Evolutionary conservation across 495 filamentous ascomycete species (phyloP).

Genomic region (Neurospora hispaniola): DNA sequence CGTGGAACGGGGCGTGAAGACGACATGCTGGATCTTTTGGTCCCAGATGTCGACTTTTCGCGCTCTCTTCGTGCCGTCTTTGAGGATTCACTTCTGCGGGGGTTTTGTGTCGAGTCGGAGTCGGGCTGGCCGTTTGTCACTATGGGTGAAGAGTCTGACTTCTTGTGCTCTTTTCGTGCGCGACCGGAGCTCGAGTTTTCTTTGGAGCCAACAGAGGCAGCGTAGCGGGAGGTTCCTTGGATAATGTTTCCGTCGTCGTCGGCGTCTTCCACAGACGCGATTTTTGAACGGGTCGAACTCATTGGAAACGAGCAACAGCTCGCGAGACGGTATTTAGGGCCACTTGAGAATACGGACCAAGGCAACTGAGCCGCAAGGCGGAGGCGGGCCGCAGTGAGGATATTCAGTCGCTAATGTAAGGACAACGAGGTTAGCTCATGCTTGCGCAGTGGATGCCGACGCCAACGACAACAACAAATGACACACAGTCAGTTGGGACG

Average conservation of each 20-base stretch:
- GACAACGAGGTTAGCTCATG: background rate
- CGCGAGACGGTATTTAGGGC: conserved; percentile 7
- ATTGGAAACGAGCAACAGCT: conserved; percentile 20
- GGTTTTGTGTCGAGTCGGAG: conserved; percentile 33
- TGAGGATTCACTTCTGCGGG: conserved; percentile 13
- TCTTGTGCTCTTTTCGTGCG: conserved; percentile 25
- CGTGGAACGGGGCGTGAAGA: conserved; percentile 16
- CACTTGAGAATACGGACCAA: conserved; percentile 2
- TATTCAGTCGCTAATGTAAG: conserved; percentile 3
- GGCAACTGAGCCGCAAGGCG: conserved; percentile 20
- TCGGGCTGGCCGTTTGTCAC: conserved; percentile 25
- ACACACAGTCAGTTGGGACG: background rate
- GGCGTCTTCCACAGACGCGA: conserved; percentile 40
- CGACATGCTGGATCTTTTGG: conserved; percentile 20
- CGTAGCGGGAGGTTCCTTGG: conserved; percentile 28
- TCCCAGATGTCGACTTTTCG: conserved; percentile 12
- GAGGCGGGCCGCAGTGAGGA: conserved; percentile 17
- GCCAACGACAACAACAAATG: background rate
- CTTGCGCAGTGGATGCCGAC: background rate
- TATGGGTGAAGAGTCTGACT: conserved; percentile 25
- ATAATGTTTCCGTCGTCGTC: conserved; percentile 34
- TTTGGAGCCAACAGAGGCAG: conserved; percentile 26
- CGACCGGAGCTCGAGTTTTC: conserved; percentile 37
- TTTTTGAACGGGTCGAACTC: conserved; percentile 11
- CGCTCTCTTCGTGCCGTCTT: conserved; percentile 23